Percentiles rank a stretch among this genome's conserved stretches.
Conservation (phyloP, 1,284 basidiomycete species). For the Marasmius oreades region DNA sequence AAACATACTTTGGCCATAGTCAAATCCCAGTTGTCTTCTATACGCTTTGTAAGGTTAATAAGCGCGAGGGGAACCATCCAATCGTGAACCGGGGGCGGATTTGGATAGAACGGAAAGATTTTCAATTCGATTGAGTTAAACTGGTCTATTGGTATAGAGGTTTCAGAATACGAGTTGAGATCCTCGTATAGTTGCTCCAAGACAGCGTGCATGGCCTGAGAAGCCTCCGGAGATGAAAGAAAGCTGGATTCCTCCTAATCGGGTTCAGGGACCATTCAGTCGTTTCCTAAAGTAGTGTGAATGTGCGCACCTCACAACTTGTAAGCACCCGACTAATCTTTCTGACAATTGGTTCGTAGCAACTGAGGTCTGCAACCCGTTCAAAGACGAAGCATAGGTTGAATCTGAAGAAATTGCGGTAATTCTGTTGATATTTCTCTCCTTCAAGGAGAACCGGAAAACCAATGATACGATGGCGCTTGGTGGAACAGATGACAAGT, state of each 20-base stretch:
- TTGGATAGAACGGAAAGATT: conserved; percentile 95
- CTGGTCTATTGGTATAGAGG: conserved; percentile 83
- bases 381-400: conserved; percentile 98
- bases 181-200: conserved; percentile 98
- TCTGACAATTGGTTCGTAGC: conserved; percentile 94
- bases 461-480: conserved; percentile 79
- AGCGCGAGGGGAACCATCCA: conserved; percentile 96
- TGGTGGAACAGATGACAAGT: conserved; percentile 77
- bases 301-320: conserved; percentile 78
- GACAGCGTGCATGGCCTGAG: conserved; percentile 76
- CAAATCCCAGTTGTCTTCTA: conserved; percentile 94
- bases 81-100: conserved; percentile 85
- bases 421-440: conserved; percentile 72
- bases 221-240: conserved; percentile 72
- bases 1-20: conserved; percentile 80
- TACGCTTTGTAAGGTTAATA: conserved; percentile 76
- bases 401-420: conserved; percentile 90
- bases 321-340: conserved; percentile 91
- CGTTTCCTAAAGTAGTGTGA: conserved; percentile 1
- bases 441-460: conserved; percentile 79
- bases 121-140: conserved; percentile 94
- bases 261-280: not conserved
- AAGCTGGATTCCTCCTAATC: conserved; percentile 85
- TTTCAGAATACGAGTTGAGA: conserved; percentile 94
- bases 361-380: conserved; percentile 81